Conservation (phyloP, 495 filamentous ascomycete species). For the Aspergillus saccharolyticus region DNA sequence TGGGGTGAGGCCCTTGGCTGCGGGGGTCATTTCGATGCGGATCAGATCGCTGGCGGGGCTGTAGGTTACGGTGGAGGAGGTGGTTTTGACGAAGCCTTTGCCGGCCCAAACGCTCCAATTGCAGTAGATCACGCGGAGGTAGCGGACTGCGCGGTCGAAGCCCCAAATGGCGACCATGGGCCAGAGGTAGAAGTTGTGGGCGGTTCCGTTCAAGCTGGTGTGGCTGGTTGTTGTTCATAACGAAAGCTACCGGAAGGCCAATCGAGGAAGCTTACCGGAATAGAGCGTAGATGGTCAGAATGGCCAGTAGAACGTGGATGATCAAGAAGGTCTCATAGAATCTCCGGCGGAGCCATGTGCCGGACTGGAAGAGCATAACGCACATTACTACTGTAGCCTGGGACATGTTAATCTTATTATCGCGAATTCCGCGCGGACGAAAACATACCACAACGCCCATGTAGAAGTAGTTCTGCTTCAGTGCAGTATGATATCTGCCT, state of each 20-base stretch:
- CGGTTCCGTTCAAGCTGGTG: slow-evolving; percentile 27
- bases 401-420: background rate
- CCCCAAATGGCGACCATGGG: slow-evolving; percentile 38
- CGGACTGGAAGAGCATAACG: slow-evolving; percentile 30
- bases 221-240: slow-evolving; percentile 22
- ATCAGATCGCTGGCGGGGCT: slow-evolving; percentile 34
- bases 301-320: slow-evolving; percentile 38
- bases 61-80: slow-evolving; percentile 25
- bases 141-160: slow-evolving; percentile 37
- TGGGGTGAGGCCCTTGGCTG: slow-evolving; percentile 23
- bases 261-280: slow-evolving; percentile 30
- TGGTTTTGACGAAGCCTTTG: slow-evolving; percentile 9
- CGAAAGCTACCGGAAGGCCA: background rate
- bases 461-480: slow-evolving; percentile 28
- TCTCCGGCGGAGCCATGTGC: slow-evolving; percentile 31
- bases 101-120: slow-evolving; percentile 20
- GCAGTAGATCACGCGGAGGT: slow-evolving; percentile 34
- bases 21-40: slow-evolving; percentile 28
- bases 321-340: slow-evolving; percentile 44
- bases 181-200: slow-evolving; percentile 37
- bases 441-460: slow-evolving; percentile 29
- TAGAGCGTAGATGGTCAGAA: slow-evolving; percentile 32
- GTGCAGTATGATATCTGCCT: slow-evolving; percentile 13
- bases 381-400: slow-evolving; percentile 42
- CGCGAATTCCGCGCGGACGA: background rate